Conservation (phyloP, 805 yeast species). For the Starmerella ratchasimensis region DNA sequence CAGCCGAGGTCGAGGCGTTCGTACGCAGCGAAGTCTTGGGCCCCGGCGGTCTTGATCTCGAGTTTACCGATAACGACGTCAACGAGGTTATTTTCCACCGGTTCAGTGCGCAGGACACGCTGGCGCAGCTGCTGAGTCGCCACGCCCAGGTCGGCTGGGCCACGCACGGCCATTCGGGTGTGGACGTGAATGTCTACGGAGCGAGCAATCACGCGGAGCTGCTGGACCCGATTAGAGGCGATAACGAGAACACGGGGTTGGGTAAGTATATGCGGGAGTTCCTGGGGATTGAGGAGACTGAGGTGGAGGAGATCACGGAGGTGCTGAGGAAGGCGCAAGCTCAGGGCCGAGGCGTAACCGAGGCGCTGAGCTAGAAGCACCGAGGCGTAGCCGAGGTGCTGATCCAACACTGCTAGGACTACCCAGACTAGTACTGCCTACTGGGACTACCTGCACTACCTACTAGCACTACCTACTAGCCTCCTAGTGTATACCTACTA, state of each 20-base stretch:
- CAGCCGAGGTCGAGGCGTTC: constrained; percentile 25
- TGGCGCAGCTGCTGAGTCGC: constrained; percentile 60
- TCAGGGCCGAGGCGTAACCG: no score
- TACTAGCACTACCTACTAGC: no score
- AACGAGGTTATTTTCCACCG: constrained; percentile 29
- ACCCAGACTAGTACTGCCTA: no score
- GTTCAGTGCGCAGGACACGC: constrained; percentile 31
- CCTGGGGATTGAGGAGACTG: constrained; percentile 26
- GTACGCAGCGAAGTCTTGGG: constrained; percentile 40
- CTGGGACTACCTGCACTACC: no score
- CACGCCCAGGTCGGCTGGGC: constrained; percentile 93
- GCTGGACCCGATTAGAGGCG: constrained; percentile 34
- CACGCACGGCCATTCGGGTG: constrained; percentile 92
- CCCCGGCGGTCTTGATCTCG: constrained; percentile 56
- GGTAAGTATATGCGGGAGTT: constrained; percentile 55
- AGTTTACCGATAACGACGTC: constrained; percentile 44
- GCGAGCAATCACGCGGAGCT: constrained; percentile 33
- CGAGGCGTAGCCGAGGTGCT: no score
- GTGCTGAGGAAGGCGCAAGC: constrained; percentile 14
- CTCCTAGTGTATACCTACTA: no score
- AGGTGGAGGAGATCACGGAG: constrained; percentile 22
- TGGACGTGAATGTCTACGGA: constrained; percentile 85
- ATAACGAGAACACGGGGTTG: constrained; percentile 75
- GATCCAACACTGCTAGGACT: no score
- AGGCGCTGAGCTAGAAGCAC: no score